Conservation (phyloP, 768 basidiomycete genomes). For the Hericium rajendrae region DNA sequence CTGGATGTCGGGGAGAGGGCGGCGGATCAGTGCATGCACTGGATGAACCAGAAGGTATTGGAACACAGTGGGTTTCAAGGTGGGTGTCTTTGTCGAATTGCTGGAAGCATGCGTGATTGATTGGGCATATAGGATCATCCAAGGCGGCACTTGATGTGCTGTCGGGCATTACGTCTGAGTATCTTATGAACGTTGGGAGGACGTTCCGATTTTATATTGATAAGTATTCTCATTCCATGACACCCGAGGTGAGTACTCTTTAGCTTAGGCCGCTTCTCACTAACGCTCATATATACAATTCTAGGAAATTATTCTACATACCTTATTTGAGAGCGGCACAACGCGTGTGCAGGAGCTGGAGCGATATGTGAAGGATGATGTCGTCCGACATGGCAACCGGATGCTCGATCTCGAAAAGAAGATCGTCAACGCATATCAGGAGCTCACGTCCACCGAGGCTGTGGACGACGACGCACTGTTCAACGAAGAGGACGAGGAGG, state of each 20-base stretch:
- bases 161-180: constrained; percentile 68
- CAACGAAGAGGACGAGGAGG: constrained; percentile 42
- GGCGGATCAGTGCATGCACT: constrained; percentile 56
- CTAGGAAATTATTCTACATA: constrained; percentile 92
- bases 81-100: constrained; percentile 24
- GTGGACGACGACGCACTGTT: constrained; percentile 58
- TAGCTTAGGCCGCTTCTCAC: not conserved
- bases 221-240: constrained; percentile 73
- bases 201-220: constrained; percentile 78
- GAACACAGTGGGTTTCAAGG: constrained; percentile 94
- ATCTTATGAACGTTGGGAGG: constrained; percentile 75
- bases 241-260: constrained; percentile 56
- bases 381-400: constrained; percentile 71
- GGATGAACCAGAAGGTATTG: constrained; percentile 68
- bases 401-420: constrained; percentile 80
- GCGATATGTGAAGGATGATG: constrained; percentile 81
- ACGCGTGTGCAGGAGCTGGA: constrained; percentile 73
- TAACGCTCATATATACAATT: not conserved
- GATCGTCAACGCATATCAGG: constrained; percentile 72
- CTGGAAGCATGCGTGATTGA: too few relatives aligned
- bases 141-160: constrained; percentile 69
- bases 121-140: constrained; percentile 48
- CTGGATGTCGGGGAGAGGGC: constrained; percentile 50
- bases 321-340: constrained; percentile 82
- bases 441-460: constrained; percentile 40